Base-by-base conservation (phyloP, 805 yeast species). In the Cyberlindnera maritima region DNA sequence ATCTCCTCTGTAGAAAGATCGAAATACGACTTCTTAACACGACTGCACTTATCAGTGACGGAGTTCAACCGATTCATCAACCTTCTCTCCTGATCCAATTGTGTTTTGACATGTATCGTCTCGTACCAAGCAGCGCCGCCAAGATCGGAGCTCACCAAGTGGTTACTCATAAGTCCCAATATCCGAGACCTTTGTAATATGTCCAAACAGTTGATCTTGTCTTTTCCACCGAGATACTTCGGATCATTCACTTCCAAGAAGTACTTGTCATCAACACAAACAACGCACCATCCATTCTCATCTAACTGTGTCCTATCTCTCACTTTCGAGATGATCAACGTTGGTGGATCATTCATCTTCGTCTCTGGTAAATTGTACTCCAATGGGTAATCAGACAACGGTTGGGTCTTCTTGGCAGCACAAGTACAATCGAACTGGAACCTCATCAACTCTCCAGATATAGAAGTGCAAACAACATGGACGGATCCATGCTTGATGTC, bases 281-380 rank as follows among this genome's bases (percentile, higher is more conserved):
- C 67, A 7, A 72, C 63, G 0, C 83, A 72, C 88, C 88, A 83
- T 26, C 74, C 79, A 46, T 72, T 75, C 39, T 76, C 81, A 9
- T 64, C 64, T 21, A 79, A 44, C 11, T 69, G 46, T 2, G 65
- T 57, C 21, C 81, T 52, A 37, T 64, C 59, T 0, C 52, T 46
- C 1, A 71, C 69, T 5, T 19, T 36, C 4, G 73, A 70, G 2
- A 29, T 26, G 11, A 19, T 39, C 18, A 39, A 19, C 10, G 20
- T 12, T 3, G 18, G 34, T 18, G 41, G 23, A 21, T 26, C 28
- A 15, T 19, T 20, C 5, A 18, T 13, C 17, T 25, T 23, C 12
- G n/a, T 19, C 4, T 42, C 43, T 13, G 25, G 26, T 15, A 41
- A 20, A 20, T 38, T 39, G 25, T 14, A 47, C 15, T 28, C 15